Percentiles rank a stretch among this genome's conserved stretches.
These are phyloP conservation scores for Paragyromitra xinjiangensis DNA, from an alignment of 495 filamentous ascomycete genomes.

Conservation along the genomic window DNA sequence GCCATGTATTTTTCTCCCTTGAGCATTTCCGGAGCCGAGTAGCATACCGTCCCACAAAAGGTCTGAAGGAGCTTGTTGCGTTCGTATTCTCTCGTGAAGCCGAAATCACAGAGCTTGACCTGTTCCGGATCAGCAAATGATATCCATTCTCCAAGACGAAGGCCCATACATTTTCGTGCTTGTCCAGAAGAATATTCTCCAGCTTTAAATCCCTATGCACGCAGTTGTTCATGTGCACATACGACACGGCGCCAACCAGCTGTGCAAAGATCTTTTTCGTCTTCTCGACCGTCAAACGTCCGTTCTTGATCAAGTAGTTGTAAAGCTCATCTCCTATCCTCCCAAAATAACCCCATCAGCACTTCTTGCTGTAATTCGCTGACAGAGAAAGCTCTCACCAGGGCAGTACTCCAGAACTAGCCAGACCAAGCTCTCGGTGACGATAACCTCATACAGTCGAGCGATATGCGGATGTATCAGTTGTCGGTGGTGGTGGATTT, in stretches of 20 bases:
- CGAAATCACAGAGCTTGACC: slow-evolving; percentile 98
- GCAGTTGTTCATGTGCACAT: slow-evolving; percentile 94
- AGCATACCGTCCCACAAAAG: slow-evolving; percentile 97
- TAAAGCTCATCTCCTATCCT: slow-evolving; percentile 90
- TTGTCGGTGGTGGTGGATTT: slow-evolving; percentile 98
- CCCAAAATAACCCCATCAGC: slow-evolving; percentile 15
- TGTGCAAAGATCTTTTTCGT: slow-evolving; percentile 96
- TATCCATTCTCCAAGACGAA: not conserved
- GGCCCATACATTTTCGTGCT: slow-evolving; percentile 75
- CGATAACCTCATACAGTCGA: slow-evolving; percentile 94
- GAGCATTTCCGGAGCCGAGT: slow-evolving; percentile 97
- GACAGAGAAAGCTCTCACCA: slow-evolving; percentile 66
- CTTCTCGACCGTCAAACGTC: slow-evolving; percentile 83
- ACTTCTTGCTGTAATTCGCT: slow-evolving; percentile 2
- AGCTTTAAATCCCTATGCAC: slow-evolving; percentile 97
- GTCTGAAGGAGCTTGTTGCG: slow-evolving; percentile 95
- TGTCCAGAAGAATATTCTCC: slow-evolving; percentile 96
- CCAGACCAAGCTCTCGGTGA: slow-evolving; percentile 94
- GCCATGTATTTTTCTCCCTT: slow-evolving; percentile 89
- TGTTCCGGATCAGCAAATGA: slow-evolving; percentile 34
- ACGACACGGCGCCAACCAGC: slow-evolving; percentile 91
- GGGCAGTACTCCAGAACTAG: slow-evolving; percentile 96
- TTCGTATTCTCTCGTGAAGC: slow-evolving; percentile 97
- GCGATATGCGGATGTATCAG: slow-evolving; percentile 98
- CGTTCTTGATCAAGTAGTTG: slow-evolving; percentile 89